Conservation (phyloP, 2,329 filamentous ascomycete genomes). For the Epichloe aotearoae region DNA sequence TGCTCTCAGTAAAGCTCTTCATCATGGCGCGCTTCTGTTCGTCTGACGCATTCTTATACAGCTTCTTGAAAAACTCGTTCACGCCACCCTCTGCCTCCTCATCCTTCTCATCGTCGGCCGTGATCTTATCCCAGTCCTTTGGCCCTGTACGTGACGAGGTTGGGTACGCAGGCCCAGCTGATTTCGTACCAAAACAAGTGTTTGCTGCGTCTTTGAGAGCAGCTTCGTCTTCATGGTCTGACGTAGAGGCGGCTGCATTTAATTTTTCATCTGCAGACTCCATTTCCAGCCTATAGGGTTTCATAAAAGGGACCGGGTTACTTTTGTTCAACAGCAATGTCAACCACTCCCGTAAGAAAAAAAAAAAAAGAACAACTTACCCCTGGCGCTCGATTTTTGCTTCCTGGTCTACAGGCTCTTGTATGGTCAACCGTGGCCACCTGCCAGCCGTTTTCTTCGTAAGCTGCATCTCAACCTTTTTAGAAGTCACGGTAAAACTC, state of each 20-base stretch:
- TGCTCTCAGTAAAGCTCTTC: conserved; percentile 92
- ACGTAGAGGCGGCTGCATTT: neutral
- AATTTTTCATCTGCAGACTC: neutral
- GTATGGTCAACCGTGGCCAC: conserved; percentile 37
- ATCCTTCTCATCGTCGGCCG: conserved; percentile 39
- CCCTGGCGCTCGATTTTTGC: neutral
- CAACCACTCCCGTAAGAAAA: neutral
- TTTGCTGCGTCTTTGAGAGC: neutral
- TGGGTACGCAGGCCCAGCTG: conserved; percentile 52
- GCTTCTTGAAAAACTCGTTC: conserved; percentile 77
- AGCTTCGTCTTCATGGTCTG: neutral
- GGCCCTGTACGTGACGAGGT: conserved; percentile 72
- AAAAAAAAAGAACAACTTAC: neutral
- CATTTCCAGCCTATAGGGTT: neutral
- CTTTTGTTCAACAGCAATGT: neutral
- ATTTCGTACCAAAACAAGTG: neutral
- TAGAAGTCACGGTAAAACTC: conserved; percentile 52
- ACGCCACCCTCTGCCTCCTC: conserved; percentile 50
- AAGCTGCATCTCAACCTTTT: conserved; percentile 68
- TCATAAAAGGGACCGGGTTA: neutral
- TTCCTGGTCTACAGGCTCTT: neutral
- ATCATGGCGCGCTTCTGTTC: conserved; percentile 90
- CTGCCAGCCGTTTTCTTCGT: conserved; percentile 55
- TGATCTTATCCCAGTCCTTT: conserved; percentile 86
- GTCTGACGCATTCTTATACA: conserved; percentile 63